Base-by-base conservation (phyloP, 2,329 filamentous ascomycete species). In the Penicillium expansum region DNA sequence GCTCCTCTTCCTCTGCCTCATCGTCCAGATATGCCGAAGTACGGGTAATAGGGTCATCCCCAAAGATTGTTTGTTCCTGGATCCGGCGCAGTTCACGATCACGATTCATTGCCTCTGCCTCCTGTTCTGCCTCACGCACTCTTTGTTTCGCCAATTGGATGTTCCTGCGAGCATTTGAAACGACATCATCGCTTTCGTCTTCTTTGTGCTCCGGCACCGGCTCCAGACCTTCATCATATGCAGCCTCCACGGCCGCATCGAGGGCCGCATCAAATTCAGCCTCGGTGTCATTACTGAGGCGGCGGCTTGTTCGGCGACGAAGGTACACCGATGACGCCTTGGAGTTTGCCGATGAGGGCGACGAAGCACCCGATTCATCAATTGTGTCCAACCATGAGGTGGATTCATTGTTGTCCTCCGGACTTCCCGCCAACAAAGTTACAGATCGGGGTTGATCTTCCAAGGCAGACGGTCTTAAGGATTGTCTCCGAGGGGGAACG, bases 361-460 rank as follows among this genome's bases (percentile, higher is more conserved):
- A 87, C 0, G 92, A 96, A 18, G 85, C 88, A 35, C 88, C 90
- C 22, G 92, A 96, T 66, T 96, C 92, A 70, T 96, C 90, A 55
- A 95, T 94, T 1, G 91, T 93, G 69, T 96, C 91, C n/a, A 96
- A 76, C 92, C 92, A 96, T 0, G 92, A 96, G 51, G 89, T 91
- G 5, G 90, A 91, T 70, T 92, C 90, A 68, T 90, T 93, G 11
- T 83, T 81, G 24, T 84, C 86, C 59, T 85, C 86, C 58, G 85
- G 62, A 3, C 4, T 50, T 1, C 13, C 38, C 30, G 14, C 8
- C 5, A 11, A 24, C 48, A 52, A 38, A 5, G 51, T 22, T 8
- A 57, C 27, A 30, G 45, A 44, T 29, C 62, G 61, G 32, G 59
- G 29, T 48, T 70, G 64, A 49, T 70, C 68, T 51, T 72, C 69